Evolutionary conservation across 352 stramenopile genomes (phyloP), one percentile per base, ranked within the genome.

Genomic region (Pythium volutum): DNA sequence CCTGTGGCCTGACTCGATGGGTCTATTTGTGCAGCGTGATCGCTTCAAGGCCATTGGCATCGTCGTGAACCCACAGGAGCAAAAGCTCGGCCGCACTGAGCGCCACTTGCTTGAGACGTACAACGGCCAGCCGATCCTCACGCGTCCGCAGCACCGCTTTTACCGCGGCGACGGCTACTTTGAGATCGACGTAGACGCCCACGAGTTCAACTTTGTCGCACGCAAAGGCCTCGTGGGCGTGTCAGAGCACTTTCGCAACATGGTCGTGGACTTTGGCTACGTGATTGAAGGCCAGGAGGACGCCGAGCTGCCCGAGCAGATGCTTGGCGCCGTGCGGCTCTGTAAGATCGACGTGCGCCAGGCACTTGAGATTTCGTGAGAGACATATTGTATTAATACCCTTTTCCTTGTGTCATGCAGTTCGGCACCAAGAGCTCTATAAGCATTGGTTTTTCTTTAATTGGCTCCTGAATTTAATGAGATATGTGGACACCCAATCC

Each of bases 231-330:
- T 93, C 2, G 80, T 82, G 0, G 81, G 84, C 0, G 80, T 93
- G 20, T 84, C 84, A 0, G 77, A 80, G 15, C 84, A 93, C 57
- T 88, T 89, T 43, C 74, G 75, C 39, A 87, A 88, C 66, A 93
- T 93, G 84, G 64, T 91, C 23, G 69, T 93, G 25, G 84, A 93
- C 66, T 93, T 93, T 75, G 84, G 81, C 22, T 91, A 88, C 57
- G 81, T 93, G 16, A 60, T 93, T 2, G 84, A 93, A 60, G 84
- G 84, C 8, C 81, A 93, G 39, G 81, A 93, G 46, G 81, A 91
- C 62, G 8, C 75, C 12, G 84, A 93, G 39, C 69, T 93, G 22
- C 84, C 84, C 3, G 84, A 93, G 46, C 84, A 91, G 47, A 84
- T 93, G 26, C 62, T 93, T 9, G 84, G 84, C 7, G 69, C 74